phyloP scores from a whole-genome alignment of 2,329 filamentous ascomycete genomes.

The Ceratocystiopsis sp. region DNA sequence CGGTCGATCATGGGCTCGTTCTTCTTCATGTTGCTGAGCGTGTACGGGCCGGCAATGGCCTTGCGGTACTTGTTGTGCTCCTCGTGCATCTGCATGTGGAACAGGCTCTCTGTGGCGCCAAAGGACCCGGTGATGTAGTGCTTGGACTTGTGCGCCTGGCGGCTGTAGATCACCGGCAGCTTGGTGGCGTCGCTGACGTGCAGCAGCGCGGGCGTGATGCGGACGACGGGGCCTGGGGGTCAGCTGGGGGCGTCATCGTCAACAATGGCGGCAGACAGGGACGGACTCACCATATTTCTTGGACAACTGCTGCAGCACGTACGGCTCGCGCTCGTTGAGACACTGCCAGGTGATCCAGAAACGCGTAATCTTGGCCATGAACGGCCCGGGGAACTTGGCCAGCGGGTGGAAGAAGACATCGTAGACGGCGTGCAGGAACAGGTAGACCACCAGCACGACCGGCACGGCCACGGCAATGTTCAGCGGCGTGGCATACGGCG shows the following conservation, averaged over 20 bases:
- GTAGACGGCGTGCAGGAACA: background rate
- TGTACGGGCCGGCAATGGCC: constrained; percentile 35
- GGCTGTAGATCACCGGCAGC: constrained; percentile 37
- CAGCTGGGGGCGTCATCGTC: too few relatives aligned
- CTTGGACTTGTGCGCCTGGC: constrained; percentile 37
- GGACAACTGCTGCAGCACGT: constrained; percentile 23
- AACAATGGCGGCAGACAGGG: too few relatives aligned
- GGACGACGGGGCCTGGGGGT: constrained; percentile 29
- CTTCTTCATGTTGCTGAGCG: constrained; percentile 37
- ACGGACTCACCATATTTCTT: constrained; percentile 1
- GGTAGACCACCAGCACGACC: background rate
- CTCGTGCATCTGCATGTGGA: constrained; percentile 38
- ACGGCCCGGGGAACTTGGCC: background rate
- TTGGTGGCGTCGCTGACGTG: constrained; percentile 34
- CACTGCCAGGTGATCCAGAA: constrained; percentile 37
- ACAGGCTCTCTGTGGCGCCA: constrained; percentile 35
- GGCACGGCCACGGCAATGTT: background rate
- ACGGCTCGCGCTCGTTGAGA: constrained; percentile 26
- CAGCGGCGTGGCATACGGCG: background rate
- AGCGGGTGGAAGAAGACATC: background rate
- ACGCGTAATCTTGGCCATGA: constrained; percentile 17
- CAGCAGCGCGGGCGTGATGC: constrained; percentile 34
- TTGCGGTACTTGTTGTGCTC: constrained; percentile 35
- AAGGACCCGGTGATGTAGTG: constrained; percentile 42
- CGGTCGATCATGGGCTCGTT: constrained; percentile 40